phyloP scores from a whole-genome alignment of 371 early-diverging fungal genomes.

The Zychaea mexicana region DNA sequence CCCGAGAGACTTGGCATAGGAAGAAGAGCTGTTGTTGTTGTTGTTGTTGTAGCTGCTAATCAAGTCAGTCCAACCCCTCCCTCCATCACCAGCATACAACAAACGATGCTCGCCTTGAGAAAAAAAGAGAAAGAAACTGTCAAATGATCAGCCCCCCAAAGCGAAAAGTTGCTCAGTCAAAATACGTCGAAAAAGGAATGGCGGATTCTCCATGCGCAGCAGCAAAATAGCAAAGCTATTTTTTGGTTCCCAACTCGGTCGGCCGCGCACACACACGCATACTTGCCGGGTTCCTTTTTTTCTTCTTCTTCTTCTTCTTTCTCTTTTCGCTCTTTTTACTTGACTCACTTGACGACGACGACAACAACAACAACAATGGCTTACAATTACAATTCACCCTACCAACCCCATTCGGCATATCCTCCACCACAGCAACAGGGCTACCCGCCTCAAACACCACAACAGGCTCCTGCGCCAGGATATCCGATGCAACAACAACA shows the following conservation, averaged over 20 bases:
- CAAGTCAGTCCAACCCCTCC: too few species aligned
- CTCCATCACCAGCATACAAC: too few species aligned
- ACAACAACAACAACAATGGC: constrained; percentile 9
- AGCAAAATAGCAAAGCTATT: background rate
- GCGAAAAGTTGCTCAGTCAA: background rate
- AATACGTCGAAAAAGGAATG: background rate
- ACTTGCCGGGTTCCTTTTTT: background rate
- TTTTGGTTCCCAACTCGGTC: background rate
- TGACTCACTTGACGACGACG: background rate
- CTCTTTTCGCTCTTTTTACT: background rate
- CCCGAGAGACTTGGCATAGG: too few species aligned
- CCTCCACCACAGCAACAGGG: constrained; percentile 13
- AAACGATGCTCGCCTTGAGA: too few species aligned
- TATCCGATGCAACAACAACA: constrained; percentile 9
- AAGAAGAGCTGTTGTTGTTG: too few species aligned
- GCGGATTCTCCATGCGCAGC: background rate
- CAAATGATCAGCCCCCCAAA: background rate
- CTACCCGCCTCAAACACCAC: constrained; percentile 16
- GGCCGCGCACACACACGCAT: background rate
- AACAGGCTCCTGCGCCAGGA: constrained; percentile 11
- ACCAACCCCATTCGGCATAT: constrained; percentile 5
- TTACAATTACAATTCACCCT: constrained; percentile 12
- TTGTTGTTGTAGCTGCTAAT: too few species aligned
- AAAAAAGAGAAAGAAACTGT: background rate
- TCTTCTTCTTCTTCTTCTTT: background rate